A percentile compares a stretch with the other conserved stretches of the same genome.
phyloP scores from a whole-genome alignment of 768 basidiomycete genomes.

The Zangia roseola region DNA sequence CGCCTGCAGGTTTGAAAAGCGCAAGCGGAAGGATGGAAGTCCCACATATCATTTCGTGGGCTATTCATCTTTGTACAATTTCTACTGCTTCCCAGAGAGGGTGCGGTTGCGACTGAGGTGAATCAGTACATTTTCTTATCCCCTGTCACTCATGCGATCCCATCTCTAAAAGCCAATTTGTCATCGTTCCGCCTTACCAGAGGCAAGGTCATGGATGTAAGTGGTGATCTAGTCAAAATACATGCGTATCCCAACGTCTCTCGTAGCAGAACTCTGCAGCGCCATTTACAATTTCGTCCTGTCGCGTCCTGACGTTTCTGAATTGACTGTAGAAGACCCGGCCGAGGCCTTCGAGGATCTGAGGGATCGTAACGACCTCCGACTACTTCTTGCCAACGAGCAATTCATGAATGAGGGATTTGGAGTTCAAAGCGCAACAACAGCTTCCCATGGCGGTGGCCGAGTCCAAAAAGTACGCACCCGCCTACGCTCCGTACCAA shows the following conservation, averaged over 20 bases:
- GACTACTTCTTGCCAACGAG: slow-evolving; percentile 64
- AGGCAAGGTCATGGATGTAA: slow-evolving; percentile 86
- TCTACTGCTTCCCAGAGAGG: slow-evolving; percentile 93
- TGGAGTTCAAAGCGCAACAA: slow-evolving; percentile 34
- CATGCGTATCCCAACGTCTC: neutral
- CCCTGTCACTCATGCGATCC: neutral
- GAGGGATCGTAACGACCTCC: slow-evolving; percentile 87
- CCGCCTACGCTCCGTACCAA: slow-evolving; percentile 31
- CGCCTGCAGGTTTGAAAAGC: slow-evolving; percentile 72
- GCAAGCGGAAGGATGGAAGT: slow-evolving; percentile 57
- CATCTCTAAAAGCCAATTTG: slow-evolving; percentile 70
- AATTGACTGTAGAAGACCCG: slow-evolving; percentile 96
- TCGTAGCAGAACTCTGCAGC: slow-evolving; percentile 78
- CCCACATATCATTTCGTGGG: slow-evolving; percentile 88
- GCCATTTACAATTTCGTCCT: slow-evolving; percentile 80
- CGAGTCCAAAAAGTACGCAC: slow-evolving; percentile 38
- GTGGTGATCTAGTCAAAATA: slow-evolving; percentile 23
- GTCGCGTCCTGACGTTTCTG: slow-evolving; percentile 67
- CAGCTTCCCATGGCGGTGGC: slow-evolving; percentile 49
- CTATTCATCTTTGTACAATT: slow-evolving; percentile 92
- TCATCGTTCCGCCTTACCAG: slow-evolving; percentile 90
- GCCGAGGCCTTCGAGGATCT: slow-evolving; percentile 98
- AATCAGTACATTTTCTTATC: slow-evolving; percentile 12
- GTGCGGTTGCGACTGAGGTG: slow-evolving; percentile 85
- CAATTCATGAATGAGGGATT: slow-evolving; percentile 74